Base-by-base conservation (phyloP, 2,329 filamentous ascomycete genomes). In the Lecanicillium sp. region DNA sequence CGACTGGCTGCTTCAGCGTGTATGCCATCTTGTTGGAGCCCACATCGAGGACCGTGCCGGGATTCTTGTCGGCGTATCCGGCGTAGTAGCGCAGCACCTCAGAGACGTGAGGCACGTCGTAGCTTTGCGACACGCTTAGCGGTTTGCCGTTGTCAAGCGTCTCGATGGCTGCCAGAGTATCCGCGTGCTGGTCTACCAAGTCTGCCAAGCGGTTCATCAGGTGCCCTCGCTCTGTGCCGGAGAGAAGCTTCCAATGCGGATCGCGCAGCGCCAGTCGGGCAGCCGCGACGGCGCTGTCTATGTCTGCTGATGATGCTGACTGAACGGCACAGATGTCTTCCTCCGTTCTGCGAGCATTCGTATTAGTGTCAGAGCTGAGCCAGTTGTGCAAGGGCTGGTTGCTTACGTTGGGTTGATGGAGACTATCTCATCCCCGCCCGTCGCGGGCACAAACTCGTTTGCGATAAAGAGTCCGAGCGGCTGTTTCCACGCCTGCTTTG, bases 111-210 rank as follows among this genome's bases (percentile, higher is more conserved):
- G 58, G 52, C 8, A 88, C 59, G 56, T 87, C 82, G 37, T 78
- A 78, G 30, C 66, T 68, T n/a, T 81, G 61, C 2, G 82, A 73
- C 13, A 79, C 74, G 3, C 66, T 61, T 58, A 84, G 86, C 4
- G 84, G 80, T 59, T 90, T 88, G 56, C 84, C 86, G 52, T 87
- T 89, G 58, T 92, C 84, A 71, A 85, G 81, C 1, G 84, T 81
- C 62, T 92, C 84, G 33, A 72, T 64, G 11, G 66, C 62, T 27
- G 66, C 64, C 15, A 72, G 54, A 2, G 54, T 53, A 44, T 68
- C 69, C 19, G 68, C 70, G 57, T 92, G 70, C 52, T 79, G 55
- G 36, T 81, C 77, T 27, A 89, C 66, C 25, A 90, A 65, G 43
- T 82, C 74, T 15, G 81, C 79, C 20, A 90, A 74, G 57, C 79